Evolutionary conservation across 148 eudicot species (phyloP).

Genomic region (Persicaria tinctoria): DNA sequence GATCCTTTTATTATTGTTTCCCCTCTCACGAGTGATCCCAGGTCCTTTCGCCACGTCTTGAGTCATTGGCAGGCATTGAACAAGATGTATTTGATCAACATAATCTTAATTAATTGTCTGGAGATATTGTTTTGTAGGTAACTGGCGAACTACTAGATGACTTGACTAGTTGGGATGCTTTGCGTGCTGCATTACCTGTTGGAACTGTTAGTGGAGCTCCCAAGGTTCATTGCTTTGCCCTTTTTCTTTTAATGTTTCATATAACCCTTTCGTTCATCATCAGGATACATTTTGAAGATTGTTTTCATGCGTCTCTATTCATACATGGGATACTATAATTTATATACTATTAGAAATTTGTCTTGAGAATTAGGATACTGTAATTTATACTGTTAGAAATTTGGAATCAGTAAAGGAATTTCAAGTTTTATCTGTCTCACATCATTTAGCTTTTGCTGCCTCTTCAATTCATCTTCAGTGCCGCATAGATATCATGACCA

Average conservation of each 20-base stretch:
- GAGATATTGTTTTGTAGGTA: conserved; percentile 43
- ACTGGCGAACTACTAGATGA: conserved; percentile 75
- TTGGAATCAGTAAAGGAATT: too few species aligned
- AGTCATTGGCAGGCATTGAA: not conserved
- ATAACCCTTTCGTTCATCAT: not conserved
- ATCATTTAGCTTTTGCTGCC: too few species aligned
- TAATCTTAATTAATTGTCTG: not conserved
- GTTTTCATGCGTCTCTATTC: not conserved
- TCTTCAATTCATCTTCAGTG: too few species aligned
- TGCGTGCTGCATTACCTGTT: conserved; percentile 96
- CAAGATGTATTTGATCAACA: not conserved
- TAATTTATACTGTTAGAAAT: not conserved
- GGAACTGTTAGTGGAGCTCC: conserved; percentile 99
- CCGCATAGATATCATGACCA: too few species aligned
- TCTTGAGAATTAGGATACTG: not conserved
- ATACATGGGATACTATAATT: not conserved
- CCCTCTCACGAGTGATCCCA: not conserved
- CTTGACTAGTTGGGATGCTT: conserved; percentile 85
- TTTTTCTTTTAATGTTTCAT: not conserved
- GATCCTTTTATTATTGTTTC: not conserved
- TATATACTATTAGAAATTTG: not conserved
- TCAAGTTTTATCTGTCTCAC: too few species aligned
- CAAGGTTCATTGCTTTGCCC: conserved; percentile 43
- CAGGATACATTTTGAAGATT: not conserved
- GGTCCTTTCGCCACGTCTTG: not conserved